Evolutionary conservation across 2,329 filamentous ascomycete genomes (phyloP).

Genomic region (Diaporthe destruens): DNA sequence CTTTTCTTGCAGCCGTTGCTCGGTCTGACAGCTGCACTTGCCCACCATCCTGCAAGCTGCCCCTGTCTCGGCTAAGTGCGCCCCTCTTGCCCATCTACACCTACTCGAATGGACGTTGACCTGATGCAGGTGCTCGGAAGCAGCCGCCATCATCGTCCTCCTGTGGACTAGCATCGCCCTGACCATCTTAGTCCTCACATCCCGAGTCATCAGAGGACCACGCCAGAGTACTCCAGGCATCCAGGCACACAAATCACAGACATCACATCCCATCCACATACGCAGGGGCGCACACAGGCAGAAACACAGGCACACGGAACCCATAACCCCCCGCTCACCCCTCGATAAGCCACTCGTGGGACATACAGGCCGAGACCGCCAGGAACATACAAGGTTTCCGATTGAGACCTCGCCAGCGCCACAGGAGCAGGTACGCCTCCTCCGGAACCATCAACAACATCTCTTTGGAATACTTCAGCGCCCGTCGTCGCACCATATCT

Average conservation of each 20-base stretch:
- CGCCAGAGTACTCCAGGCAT: slow-evolving; percentile 11
- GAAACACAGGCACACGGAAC: not conserved
- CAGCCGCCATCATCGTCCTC: slow-evolving; percentile 1
- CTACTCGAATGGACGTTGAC: slow-evolving; percentile 1
- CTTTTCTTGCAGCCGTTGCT: slow-evolving; percentile 18
- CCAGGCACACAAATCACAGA: slow-evolving; percentile 1
- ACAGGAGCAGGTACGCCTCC: slow-evolving; percentile 5
- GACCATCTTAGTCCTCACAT: not conserved
- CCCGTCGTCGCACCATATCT: not conserved
- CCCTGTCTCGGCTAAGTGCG: slow-evolving; percentile 32
- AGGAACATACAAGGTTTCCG: slow-evolving; percentile 12
- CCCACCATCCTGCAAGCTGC: slow-evolving; percentile 29
- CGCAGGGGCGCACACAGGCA: not conserved
- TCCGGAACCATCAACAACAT: not conserved
- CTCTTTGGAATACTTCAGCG: not conserved
- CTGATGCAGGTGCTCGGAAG: slow-evolving; percentile 8
- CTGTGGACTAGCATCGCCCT: not conserved
- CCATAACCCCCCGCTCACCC: not conserved
- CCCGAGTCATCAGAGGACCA: not conserved
- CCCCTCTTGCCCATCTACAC: slow-evolving; percentile 11
- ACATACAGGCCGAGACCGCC: slow-evolving; percentile 17
- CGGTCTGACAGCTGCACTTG: slow-evolving; percentile 30
- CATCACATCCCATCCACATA: too few relatives aligned
- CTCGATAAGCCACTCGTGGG: slow-evolving; percentile 12
- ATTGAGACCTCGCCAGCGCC: slow-evolving; percentile 25